Base-by-base conservation (phyloP, 805 yeast species). In the Starmerella vitae region DNA sequence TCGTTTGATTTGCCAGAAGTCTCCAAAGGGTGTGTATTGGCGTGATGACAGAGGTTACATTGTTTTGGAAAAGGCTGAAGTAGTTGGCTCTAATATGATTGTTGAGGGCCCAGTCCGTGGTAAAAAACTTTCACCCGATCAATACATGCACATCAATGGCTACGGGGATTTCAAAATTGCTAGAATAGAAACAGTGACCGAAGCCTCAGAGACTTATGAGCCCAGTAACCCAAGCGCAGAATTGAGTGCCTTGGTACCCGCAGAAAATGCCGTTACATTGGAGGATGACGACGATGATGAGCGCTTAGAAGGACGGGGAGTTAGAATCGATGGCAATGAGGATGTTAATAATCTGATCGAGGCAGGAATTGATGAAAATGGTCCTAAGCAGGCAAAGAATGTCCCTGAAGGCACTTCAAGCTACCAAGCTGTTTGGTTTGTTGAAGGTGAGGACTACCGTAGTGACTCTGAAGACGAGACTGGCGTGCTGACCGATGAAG, bases 41-140 rank as follows among this genome's bases (percentile, higher is more conserved):
- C 76, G 97, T 62, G 96, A 88, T 51, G 62, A 76, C n/a, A 68
- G 98, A 55, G 88, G 94, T 6, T 91, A 85, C 62, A 38, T 91
- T 38, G 68, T 91, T 8, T 86, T 93, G 1, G 93, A 85, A 48
- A 53, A 60, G 3, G 66, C 80, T 1, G 49, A 57, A 18, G 71
- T 71, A 65, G 33, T 19, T n/a, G 35, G 38, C n/a, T 57, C 62
- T 14, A 52, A 60, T 4, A 55, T 85, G 28, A 71, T 71, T 5
- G 70, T 91, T 5, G 78, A 76, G 55, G 99, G 98, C 36, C 70
- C 74, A 4, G 84, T 82, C 4, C 72, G 99, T 57, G 98, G 97
- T 39, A 42, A 49, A 35, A 61, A 68, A 34, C 76, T 91, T 60
- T 72, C 75, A 48, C 72, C 80, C 2, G 74, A 86, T 56, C 69